Conservation (phyloP, 441 rosid species). For the Pelargonium citronellum region DNA sequence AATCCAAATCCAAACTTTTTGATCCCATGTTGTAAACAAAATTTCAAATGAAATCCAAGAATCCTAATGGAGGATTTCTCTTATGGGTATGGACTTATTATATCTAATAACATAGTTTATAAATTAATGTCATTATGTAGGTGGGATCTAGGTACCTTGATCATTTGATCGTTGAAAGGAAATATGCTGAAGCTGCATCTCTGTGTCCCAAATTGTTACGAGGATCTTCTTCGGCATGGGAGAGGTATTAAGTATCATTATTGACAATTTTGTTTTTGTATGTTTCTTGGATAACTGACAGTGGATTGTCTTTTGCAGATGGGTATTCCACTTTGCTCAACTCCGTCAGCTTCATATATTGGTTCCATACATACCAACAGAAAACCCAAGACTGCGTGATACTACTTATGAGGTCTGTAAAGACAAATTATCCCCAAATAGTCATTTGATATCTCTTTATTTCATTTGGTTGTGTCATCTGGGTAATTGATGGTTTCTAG, state of each 20-base stretch:
- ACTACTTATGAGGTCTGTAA: constrained; percentile 87
- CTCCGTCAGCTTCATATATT: constrained; percentile 93
- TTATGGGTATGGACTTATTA: not conserved
- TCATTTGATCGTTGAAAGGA: constrained; percentile 96
- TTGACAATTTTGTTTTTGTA: constrained; percentile 17
- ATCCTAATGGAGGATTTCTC: not conserved
- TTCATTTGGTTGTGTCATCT: constrained; percentile 12
- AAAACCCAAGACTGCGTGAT: constrained; percentile 86
- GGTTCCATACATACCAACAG: constrained; percentile 94
- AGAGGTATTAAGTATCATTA: constrained; percentile 52
- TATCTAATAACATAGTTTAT: not conserved
- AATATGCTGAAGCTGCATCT: constrained; percentile 95
- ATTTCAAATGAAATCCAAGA: too few relatives aligned
- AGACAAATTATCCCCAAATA: constrained; percentile 14
- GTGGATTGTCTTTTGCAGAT: constrained; percentile 47
- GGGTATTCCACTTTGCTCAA: constrained; percentile 99
- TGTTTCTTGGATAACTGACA: constrained; percentile 22
- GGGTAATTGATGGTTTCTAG: constrained; percentile 16
- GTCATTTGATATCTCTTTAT: not conserved
- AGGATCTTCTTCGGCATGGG: constrained; percentile 98
- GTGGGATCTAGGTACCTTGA: constrained; percentile 98
- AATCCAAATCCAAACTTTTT: too few relatives aligned
- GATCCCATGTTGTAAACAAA: too few relatives aligned
- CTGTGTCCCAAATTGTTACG: constrained; percentile 89
- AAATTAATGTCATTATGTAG: constrained; percentile 35